Conservation (phyloP, 2,329 filamentous ascomycete genomes). For the Apiospora hydei region DNA sequence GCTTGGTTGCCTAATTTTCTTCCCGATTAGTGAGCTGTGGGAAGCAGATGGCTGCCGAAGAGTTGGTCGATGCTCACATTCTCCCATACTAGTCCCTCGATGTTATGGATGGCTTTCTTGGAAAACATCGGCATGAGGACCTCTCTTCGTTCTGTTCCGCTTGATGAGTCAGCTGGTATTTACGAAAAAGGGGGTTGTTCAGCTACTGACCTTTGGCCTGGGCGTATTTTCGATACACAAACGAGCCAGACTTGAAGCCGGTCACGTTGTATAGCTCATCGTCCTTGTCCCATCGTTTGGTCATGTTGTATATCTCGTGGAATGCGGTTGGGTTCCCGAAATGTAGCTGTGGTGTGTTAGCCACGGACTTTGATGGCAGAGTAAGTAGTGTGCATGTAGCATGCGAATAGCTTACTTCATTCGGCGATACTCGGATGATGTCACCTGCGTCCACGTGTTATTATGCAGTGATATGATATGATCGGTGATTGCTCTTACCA, state of each 20-base stretch:
- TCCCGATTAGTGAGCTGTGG: neutral
- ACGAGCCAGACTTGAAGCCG: neutral
- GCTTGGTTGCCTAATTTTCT: slow-evolving; percentile 32
- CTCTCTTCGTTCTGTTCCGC: slow-evolving; percentile 29
- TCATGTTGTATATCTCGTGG: slow-evolving; percentile 14
- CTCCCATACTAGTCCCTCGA: slow-evolving; percentile 4
- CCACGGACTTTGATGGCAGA: too few species aligned
- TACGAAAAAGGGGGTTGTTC: neutral
- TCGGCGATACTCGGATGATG: neutral
- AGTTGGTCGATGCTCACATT: slow-evolving; percentile 13
- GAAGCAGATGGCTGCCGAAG: neutral
- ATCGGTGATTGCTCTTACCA: neutral
- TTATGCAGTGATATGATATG: too few species aligned
- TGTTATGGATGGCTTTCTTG: neutral
- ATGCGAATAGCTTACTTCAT: neutral
- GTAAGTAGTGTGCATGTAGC: too few species aligned
- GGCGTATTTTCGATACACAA: slow-evolving; percentile 8
- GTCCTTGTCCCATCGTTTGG: slow-evolving; percentile 19
- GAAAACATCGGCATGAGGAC: slow-evolving; percentile 22
- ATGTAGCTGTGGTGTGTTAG: slow-evolving; percentile 8
- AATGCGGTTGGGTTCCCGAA: slow-evolving; percentile 1
- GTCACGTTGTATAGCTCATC: neutral
- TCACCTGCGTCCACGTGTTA: slow-evolving; percentile 3
- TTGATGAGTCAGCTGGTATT: neutral
- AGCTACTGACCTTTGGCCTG: neutral